Evolutionary conservation across 176 grass and related monocot species (phyloP), one percentile per base, ranked within the genome.

Genomic region (Zoysia pacifica): DNA sequence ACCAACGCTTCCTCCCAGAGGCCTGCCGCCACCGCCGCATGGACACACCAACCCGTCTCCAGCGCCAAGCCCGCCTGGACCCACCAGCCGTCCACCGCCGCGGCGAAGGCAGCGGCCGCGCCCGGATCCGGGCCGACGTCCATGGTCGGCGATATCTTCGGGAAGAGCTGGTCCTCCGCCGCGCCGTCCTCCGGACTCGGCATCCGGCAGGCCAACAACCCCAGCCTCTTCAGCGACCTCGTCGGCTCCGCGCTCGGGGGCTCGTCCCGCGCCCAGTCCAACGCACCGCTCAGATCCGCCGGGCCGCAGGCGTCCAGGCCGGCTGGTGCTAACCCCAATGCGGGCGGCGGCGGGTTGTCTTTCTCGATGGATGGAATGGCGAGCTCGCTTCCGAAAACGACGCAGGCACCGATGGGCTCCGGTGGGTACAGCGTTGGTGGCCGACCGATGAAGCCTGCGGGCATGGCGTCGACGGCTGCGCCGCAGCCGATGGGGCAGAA

Each of bases 91-190:
- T 79, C 94, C 19, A 70, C 86, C 9, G 81, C 62, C 9, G 58
- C 83, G 51, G 67, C 78, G 36, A 40, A 76, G 47, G 59, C 81
- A 20, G 47, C 59, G 47, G 11, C 84, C 70, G 47, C 85, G 58
- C n/a, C 62, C 11, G 70, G 91, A 90, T 86, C 88, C 51, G 86
- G 88, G 51, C 73, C 88, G 35, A 65, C 89, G 63, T 90, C 96
- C 84, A 99, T 99, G 96, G 96, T 93, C 59, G 96, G 96, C 37
- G 96, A 99, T 65, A 99, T 99, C 72, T 89, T 91, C 76, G 96
- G 96, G 62, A 84, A 85, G 89, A 95, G 81, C 79, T 99, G 96
- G 96, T 79, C 85, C 13, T 86, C 89, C 65, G 78, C 92, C 48
- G 74, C 88, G 15, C 84, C 94, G 7, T 65, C 93, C 44, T 81